phyloP scores from a whole-genome alignment of 495 filamentous ascomycete species.

The Apodospora peruviana region DNA sequence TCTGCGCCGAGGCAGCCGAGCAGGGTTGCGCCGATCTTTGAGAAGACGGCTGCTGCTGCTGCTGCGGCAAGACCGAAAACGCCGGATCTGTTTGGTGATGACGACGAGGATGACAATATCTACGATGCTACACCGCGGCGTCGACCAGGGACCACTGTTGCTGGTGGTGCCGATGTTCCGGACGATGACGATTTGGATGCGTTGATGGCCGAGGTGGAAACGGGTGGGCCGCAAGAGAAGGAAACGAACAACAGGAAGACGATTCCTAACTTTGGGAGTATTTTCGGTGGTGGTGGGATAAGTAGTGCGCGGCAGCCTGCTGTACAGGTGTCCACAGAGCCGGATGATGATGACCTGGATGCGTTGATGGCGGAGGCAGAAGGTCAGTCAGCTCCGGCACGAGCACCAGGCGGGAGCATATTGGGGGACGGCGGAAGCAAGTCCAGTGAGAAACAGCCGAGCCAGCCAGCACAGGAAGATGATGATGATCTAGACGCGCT shows the following conservation, averaged over 20 bases:
- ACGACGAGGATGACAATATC: constrained; percentile 36
- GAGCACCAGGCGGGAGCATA: not conserved
- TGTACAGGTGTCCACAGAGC: constrained; percentile 13
- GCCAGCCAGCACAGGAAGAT: not conserved
- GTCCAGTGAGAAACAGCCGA: not conserved
- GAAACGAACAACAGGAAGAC: not conserved
- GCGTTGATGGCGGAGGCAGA: constrained; percentile 47
- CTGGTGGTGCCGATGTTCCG: constrained; percentile 22
- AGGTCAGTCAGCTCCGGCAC: constrained; percentile 13
- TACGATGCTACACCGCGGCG: constrained; percentile 35
- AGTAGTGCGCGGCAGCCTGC: not conserved
- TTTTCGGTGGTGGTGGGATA: constrained; percentile 25
- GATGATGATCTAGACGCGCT: constrained; percentile 39
- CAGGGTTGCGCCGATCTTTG: constrained; percentile 45
- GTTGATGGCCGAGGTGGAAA: constrained; percentile 43
- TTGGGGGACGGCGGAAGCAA: not conserved
- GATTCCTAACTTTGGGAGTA: constrained; percentile 11
- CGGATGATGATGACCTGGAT: constrained; percentile 48
- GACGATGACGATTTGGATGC: constrained; percentile 48
- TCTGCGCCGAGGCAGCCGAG: constrained; percentile 23
- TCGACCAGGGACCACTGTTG: constrained; percentile 6
- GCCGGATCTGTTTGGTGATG: constrained; percentile 23
- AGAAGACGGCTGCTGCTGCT: constrained; percentile 15
- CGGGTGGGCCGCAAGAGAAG: constrained; percentile 10
- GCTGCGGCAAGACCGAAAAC: constrained; percentile 8